Conservation (phyloP, 805 yeast genomes). For the Candida peoriensis region DNA sequence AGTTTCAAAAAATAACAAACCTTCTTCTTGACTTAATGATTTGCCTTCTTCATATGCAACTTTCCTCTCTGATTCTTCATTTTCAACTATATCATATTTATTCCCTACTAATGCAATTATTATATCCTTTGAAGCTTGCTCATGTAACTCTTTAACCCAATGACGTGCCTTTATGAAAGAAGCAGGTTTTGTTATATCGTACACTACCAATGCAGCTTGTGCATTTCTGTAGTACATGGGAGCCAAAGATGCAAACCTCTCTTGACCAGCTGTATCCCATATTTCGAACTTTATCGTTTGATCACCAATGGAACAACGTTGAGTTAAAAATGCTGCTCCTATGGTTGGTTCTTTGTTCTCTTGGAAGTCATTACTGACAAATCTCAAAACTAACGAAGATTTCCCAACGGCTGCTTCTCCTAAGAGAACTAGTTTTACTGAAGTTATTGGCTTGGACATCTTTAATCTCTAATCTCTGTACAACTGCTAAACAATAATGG, state of each 20-base stretch:
- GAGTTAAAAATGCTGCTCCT: constrained; percentile 96
- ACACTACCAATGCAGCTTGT: constrained; percentile 93
- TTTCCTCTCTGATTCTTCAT: constrained; percentile 55
- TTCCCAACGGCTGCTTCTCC: constrained; percentile 99
- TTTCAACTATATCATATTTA: constrained; percentile 74
- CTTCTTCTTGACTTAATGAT: constrained; percentile 86
- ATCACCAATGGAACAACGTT: constrained; percentile 82
- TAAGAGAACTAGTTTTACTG: constrained; percentile 83
- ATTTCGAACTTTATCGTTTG: constrained; percentile 87
- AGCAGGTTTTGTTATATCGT: constrained; percentile 92
- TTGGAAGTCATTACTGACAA: constrained; percentile 92
- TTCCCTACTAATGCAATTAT: constrained; percentile 93
- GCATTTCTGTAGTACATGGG: constrained; percentile 98
- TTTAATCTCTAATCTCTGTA: no score
- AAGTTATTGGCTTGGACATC: constrained; percentile 43
- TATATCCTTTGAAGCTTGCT: constrained; percentile 89
- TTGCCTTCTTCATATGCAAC: constrained; percentile 85
- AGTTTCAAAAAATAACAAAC: constrained; percentile 85
- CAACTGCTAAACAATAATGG: no score
- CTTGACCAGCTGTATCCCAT: constrained; percentile 98
- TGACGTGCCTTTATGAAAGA: constrained; percentile 94
- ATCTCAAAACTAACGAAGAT: constrained; percentile 84
- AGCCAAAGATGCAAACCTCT: constrained; percentile 90
- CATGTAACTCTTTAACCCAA: constrained; percentile 95
- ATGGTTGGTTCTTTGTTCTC: constrained; percentile 97